Evolutionary conservation across 1,284 basidiomycete genomes (phyloP), one percentile per base, ranked within the genome.

Genomic region (Phlebopus sp.): DNA sequence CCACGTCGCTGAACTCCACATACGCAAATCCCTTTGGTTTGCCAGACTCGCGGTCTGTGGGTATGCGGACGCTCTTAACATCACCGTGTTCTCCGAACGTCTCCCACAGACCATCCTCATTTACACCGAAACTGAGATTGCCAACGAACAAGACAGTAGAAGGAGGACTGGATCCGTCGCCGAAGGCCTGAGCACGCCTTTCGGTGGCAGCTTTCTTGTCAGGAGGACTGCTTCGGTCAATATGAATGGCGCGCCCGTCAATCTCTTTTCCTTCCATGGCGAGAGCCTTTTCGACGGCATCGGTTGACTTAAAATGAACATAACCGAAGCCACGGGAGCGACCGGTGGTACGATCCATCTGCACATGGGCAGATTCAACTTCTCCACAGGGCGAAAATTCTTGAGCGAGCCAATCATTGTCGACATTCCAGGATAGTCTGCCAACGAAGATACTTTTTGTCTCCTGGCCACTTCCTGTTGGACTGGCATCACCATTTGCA

Each of bases 1-100:
- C 89, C 43, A 92, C 66, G 56, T 88, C 83, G 55, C 84, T 82
- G 69, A 95, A 97, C 70, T 97, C 93, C 66, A 98, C 90, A 72
- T 99, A 99, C 39, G 86, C 97, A 70, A 96, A 99, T 62, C 97
- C 97, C 73, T 98, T 99, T 49, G 92, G 86, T 55, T 79, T 80
- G 40, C 92, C 94, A 5, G 89, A 82, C 49, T 99, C 97, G 52
- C 90, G 79, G 69, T 99, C 95, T 45, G 94, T 98, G 25, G 95
- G 94, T 47, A 99, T 73, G 55, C 95, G 82, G 42, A 99, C 92
- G 58, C 77, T 88, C 71, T 91, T 89, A 46, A 97, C 84, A 54
- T 89, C 84, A 44, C 95, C 95, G 66, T 86, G 88, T 65, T 94
- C 92, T 57, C 84, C 85, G 69, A 99, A 99, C 55, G 85, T 78